phyloP scores from a whole-genome alignment of 805 yeast genomes.

The Alloascoidea hylecoeti region DNA sequence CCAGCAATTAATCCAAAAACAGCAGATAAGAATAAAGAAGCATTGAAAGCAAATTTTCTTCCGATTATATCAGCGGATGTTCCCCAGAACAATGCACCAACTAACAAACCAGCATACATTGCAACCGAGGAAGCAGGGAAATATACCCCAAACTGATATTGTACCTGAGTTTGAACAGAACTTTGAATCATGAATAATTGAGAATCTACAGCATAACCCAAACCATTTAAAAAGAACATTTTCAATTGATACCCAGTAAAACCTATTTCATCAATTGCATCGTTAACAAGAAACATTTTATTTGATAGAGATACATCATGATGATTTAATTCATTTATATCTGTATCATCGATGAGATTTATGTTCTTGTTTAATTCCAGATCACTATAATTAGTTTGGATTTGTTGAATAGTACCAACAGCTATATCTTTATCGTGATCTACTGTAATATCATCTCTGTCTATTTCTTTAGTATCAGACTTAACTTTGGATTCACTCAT shows the following conservation, averaged over 20 bases:
- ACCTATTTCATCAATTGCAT: constrained; percentile 47
- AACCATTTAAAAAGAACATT: constrained; percentile 35
- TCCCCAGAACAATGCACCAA: constrained; percentile 45
- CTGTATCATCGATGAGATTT: too few species aligned
- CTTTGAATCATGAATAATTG: constrained; percentile 33
- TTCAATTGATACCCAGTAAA: constrained; percentile 41
- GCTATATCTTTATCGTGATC: too few species aligned
- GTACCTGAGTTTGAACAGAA: constrained; percentile 29
- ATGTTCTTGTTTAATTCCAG: background rate
- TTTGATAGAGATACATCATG: background rate
- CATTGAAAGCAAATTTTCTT: constrained; percentile 34
- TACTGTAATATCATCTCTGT: too few species aligned
- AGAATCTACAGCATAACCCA: constrained; percentile 43
- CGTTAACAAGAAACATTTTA: constrained; percentile 26
- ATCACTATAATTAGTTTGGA: too few species aligned
- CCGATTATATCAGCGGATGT: constrained; percentile 41
- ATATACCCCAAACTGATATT: constrained; percentile 8
- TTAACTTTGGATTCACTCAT: too few species aligned
- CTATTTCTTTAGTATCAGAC: too few species aligned
- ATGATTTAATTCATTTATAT: too few species aligned
- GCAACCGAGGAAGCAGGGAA: constrained; percentile 31
- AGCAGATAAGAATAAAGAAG: constrained; percentile 32
- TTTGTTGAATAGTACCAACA: too few species aligned
- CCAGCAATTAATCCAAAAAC: constrained; percentile 39
- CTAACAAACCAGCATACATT: constrained; percentile 33